Evolutionary conservation across 768 basidiomycete genomes (phyloP), one percentile per base, ranked within the genome.

Genomic region (Glaciozyma antarctica): DNA sequence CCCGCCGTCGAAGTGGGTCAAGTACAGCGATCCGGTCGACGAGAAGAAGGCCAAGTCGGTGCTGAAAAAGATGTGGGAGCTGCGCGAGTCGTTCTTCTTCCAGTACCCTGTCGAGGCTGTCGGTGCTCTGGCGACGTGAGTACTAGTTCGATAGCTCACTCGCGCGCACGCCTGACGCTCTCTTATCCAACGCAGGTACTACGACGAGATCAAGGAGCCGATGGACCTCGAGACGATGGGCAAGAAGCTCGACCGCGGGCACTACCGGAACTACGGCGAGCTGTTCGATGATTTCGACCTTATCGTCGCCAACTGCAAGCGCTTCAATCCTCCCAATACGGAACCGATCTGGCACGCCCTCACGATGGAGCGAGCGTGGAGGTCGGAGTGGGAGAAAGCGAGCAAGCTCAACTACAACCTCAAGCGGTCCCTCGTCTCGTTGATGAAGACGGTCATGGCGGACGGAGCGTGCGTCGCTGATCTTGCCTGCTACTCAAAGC

Each of bases 211-310:
- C 74, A 78, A 83, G 65, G 67, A 68, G n/a, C 94, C 94, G 9
- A 97, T 97, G 94, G 92, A 97, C 77, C 85, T 97, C 60, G 84
- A 83, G 13, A 94, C 93, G 3, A 88, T 95, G 70, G 76, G 76
- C 19, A 78, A 80, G 47, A 90, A 88, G 73, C 78, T 95, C 65
- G 80, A 81, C 47, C 16, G 38, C 6, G 78, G 82, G 59, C 82
- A 81, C 57, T 99, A 98, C 75, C 70, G 78, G 17, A 86, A 83
- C 3, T 89, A 92, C 86, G 90, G 88, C 59, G 84, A 85, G 0
- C 86, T 98, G 66, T 84, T 81, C 62, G 81, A 81, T 67, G 93
- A 97, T 71, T 79, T 88, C 59, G 85, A 88, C 60, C 83, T 93
- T 7, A 83, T 95, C 55, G 86, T 95, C 74, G 80, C 77, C 75